phyloP scores from a whole-genome alignment of 108 stramenopile species.

The Fragilariopsis cylindrus region DNA sequence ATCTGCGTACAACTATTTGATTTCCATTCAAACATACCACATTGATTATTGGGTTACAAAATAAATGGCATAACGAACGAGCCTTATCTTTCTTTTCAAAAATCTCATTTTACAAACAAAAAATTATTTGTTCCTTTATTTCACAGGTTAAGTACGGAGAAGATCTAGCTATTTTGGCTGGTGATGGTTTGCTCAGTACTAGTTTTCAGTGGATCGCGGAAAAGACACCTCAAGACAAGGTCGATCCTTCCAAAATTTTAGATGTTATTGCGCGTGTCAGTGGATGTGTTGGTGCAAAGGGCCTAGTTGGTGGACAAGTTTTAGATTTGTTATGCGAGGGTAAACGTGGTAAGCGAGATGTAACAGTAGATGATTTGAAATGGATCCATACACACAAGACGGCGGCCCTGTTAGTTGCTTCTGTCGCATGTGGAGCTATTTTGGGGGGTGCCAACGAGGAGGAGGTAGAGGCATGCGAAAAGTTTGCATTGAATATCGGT shows the following conservation, averaged over 20 bases:
- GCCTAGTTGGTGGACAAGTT: constrained; percentile 93
- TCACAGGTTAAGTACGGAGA: constrained; percentile 90
- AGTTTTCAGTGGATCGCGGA: constrained; percentile 81
- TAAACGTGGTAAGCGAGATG: constrained; percentile 61
- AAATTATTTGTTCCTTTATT: not conserved
- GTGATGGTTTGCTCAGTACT: constrained; percentile 82
- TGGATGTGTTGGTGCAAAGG: constrained; percentile 88
- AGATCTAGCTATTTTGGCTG: constrained; percentile 95
- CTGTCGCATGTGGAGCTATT: constrained; percentile 90
- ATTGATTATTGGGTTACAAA: not conserved
- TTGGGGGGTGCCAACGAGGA: constrained; percentile 89
- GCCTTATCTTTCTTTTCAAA: not conserved
- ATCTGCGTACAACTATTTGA: too few relatives aligned
- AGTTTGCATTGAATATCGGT: constrained; percentile 93
- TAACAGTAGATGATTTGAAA: constrained; percentile 87
- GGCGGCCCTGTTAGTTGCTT: constrained; percentile 88
- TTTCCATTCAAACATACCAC: not conserved
- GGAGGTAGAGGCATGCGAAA: constrained; percentile 86
- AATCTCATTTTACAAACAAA: not conserved
- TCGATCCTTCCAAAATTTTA: constrained; percentile 73
- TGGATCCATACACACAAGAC: constrained; percentile 99
- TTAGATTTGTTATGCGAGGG: constrained; percentile 96
- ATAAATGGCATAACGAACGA: not conserved
- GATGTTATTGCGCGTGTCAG: constrained; percentile 90
- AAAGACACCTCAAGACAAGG: constrained; percentile 58